Evolutionary conservation across 495 filamentous ascomycete genomes (phyloP).

Genomic region (Aspergillus wentii): DNA sequence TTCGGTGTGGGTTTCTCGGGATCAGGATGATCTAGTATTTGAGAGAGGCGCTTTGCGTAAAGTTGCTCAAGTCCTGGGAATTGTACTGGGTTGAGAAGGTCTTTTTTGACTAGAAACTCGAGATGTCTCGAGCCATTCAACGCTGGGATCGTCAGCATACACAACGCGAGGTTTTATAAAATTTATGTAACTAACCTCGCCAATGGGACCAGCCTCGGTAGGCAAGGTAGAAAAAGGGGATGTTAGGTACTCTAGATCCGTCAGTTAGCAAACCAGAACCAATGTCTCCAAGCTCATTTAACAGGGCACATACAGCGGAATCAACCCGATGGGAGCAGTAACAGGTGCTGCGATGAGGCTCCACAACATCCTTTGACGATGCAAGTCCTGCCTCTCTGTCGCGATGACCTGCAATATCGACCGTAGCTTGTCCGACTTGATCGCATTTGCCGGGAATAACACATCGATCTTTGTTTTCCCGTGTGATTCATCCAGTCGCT

Average conservation of each 20-base stretch:
- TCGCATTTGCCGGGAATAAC: constrained; percentile 66
- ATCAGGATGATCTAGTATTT: constrained; percentile 14
- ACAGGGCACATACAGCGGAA: constrained; percentile 68
- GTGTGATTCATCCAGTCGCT: constrained; percentile 55
- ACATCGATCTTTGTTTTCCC: constrained; percentile 68
- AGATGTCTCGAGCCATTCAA: constrained; percentile 80
- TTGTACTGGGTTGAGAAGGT: constrained; percentile 59
- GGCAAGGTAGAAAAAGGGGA: constrained; percentile 95
- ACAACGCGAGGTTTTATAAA: no score
- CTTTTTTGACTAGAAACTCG: constrained; percentile 68
- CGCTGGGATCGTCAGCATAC: constrained; percentile 38
- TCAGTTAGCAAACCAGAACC: constrained; percentile 8
- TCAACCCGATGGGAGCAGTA: constrained; percentile 70
- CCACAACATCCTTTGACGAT: constrained; percentile 71
- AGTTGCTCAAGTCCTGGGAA: constrained; percentile 64
- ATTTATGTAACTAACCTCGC: constrained; percentile 41
- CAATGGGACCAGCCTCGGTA: constrained; percentile 76
- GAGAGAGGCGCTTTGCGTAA: constrained; percentile 51
- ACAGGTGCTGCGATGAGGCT: constrained; percentile 79
- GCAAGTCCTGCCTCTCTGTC: constrained; percentile 74
- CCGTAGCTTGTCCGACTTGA: constrained; percentile 56
- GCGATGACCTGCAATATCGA: constrained; percentile 57
- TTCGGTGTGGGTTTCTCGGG: constrained; percentile 21
- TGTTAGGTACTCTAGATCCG: constrained; percentile 70
- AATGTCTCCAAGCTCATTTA: neutral